phyloP scores from a whole-genome alignment of 2,329 filamentous ascomycete genomes.

The Phaeophleospora eucalypticola region DNA sequence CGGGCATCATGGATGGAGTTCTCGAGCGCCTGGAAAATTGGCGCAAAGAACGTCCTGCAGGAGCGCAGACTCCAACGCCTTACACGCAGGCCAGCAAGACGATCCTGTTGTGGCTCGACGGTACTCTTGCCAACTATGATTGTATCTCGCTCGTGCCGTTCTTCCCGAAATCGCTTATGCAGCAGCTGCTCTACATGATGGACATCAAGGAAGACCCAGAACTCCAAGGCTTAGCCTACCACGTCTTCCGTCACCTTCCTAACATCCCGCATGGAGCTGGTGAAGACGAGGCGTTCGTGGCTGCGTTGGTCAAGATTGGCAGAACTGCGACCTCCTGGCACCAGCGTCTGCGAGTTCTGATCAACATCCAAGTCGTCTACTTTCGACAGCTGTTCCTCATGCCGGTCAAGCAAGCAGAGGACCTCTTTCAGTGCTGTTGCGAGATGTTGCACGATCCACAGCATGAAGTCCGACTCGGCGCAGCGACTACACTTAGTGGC shows the following conservation, averaged over 20 bases:
- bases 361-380: conserved; percentile 98
- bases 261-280: conserved; percentile 90
- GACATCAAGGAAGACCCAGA: conserved; percentile 98
- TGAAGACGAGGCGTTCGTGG: conserved; percentile 79
- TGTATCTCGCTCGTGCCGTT: conserved; percentile 87
- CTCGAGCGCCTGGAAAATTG: conserved; percentile 80
- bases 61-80: conserved; percentile 86
- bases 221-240: conserved; percentile 87
- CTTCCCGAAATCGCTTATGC: conserved; percentile 85
- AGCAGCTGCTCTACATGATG: conserved; percentile 98
- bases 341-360: conserved; percentile 85
- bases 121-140: conserved; percentile 83
- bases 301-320: conserved; percentile 81
- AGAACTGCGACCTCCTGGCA: conserved; percentile 85
- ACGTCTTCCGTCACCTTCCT: conserved; percentile 92
- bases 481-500: conserved; percentile 86
- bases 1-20: conserved; percentile 65
- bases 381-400: conserved; percentile 94
- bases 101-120: conserved; percentile 90
- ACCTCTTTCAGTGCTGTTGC: conserved; percentile 86
- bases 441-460: conserved; percentile 90
- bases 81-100: conserved; percentile 98
- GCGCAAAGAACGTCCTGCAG: conserved; percentile 77
- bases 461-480: conserved; percentile 88
- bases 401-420: conserved; percentile 66